Evolutionary conservation across 2,329 filamentous ascomycete genomes (phyloP).

Genomic region (Arthrinium puccinioides): DNA sequence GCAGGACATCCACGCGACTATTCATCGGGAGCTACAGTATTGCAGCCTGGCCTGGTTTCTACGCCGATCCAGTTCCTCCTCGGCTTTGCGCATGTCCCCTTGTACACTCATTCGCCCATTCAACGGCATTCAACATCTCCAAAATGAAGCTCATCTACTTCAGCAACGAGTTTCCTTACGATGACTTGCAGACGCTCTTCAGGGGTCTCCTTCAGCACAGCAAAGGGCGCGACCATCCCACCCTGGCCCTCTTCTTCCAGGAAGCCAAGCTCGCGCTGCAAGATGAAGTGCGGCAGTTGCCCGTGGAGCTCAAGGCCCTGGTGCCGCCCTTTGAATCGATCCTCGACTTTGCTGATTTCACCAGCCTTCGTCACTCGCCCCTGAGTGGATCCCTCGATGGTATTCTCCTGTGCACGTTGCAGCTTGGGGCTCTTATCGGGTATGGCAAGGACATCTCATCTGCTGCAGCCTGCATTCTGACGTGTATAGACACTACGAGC

Average conservation of each 20-base stretch:
- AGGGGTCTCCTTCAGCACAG: constrained; percentile 30
- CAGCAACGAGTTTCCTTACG: constrained; percentile 39
- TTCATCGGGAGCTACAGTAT: too few species aligned
- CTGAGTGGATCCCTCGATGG: too few species aligned
- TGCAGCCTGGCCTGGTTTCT: too few species aligned
- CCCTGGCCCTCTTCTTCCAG: constrained; percentile 32
- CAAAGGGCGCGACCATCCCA: constrained; percentile 27
- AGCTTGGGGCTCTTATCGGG: constrained; percentile 37
- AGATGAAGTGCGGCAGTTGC: constrained; percentile 28
- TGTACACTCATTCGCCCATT: too few species aligned
- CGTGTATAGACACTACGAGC: constrained; percentile 21
- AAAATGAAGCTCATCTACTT: constrained; percentile 33
- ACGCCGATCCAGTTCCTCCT: too few species aligned
- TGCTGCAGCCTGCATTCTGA: background rate
- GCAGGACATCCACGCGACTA: too few species aligned
- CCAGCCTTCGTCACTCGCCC: constrained; percentile 28
- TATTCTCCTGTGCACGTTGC: constrained; percentile 28
- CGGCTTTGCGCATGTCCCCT: too few species aligned
- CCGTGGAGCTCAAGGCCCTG: constrained; percentile 15
- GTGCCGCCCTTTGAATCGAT: constrained; percentile 31
- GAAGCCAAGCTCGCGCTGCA: constrained; percentile 31
- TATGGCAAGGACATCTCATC: constrained; percentile 22
- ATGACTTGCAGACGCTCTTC: constrained; percentile 31
- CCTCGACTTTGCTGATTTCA: constrained; percentile 22
- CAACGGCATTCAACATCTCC: too few species aligned